Conservation (phyloP, 352 stramenopile genomes). For the Thraustochytrium sp. region DNA sequence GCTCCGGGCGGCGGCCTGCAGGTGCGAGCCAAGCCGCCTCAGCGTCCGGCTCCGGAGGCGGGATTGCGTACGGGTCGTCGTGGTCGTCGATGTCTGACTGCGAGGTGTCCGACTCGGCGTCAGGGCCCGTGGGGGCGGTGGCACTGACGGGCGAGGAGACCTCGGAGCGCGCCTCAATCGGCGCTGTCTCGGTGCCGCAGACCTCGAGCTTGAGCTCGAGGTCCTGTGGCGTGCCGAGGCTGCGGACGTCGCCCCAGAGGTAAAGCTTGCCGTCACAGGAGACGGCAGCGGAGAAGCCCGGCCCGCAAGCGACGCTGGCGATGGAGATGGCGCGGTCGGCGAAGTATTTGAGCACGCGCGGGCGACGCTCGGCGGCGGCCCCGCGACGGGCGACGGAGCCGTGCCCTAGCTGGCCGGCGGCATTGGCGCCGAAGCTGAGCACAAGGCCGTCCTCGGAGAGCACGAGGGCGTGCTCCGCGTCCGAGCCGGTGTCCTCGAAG, state of each 20-base stretch:
- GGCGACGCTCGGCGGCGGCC: too few species aligned
- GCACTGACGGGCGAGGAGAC: too few species aligned
- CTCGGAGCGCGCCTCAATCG: not conserved
- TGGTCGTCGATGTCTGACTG: too few species aligned
- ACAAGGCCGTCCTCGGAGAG: slow-evolving; percentile 9
- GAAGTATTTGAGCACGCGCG: not conserved
- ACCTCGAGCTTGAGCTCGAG: slow-evolving; percentile 20
- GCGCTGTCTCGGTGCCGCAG: not conserved
- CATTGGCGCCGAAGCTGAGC: slow-evolving; percentile 3
- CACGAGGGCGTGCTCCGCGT: not conserved
- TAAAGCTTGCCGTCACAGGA: slow-evolving; percentile 30
- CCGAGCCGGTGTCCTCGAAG: not conserved
- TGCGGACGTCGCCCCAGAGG: slow-evolving; percentile 4
- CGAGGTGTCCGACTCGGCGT: not conserved
- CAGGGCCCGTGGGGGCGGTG: not conserved
- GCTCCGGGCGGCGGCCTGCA: too few species aligned
- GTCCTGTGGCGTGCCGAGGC: not conserved
- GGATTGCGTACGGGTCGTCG: too few species aligned
- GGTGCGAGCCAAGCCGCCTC: too few species aligned
- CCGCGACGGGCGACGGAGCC: too few species aligned
- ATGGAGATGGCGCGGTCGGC: slow-evolving; percentile 10
- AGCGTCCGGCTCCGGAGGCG: too few species aligned
- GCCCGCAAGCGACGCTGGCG: not conserved
- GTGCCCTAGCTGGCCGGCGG: not conserved
- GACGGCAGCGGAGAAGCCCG: not conserved